A percentile compares a stretch with the other conserved stretches of the same genome.
phyloP scores from a whole-genome alignment of 768 basidiomycete species.

The Suillus weaverae region DNA sequence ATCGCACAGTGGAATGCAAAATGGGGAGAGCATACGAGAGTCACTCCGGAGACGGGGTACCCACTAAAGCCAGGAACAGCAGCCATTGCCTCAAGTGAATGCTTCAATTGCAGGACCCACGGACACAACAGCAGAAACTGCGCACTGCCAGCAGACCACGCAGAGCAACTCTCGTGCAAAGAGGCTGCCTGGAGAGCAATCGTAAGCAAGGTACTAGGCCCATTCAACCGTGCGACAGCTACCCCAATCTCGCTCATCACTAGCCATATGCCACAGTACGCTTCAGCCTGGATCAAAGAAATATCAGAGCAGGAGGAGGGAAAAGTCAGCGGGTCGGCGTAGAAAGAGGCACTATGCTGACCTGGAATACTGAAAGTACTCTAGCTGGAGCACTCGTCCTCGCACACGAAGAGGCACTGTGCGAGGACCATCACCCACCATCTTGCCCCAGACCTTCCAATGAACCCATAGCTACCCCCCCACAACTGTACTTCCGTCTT shows the following conservation, averaged over 20 bases:
- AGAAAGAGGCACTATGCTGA: background rate
- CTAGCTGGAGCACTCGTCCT: background rate
- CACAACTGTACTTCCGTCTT: too few relatives aligned
- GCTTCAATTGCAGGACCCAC: too few relatives aligned
- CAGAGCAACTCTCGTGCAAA: too few relatives aligned
- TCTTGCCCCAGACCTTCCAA: background rate
- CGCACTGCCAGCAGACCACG: too few relatives aligned
- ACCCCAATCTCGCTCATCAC: background rate
- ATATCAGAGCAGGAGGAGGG: background rate
- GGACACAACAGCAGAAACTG: too few relatives aligned
- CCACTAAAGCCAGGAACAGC: too few relatives aligned
- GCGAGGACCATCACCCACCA: background rate
- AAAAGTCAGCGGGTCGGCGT: background rate
- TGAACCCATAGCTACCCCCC: background rate
- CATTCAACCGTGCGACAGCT: background rate
- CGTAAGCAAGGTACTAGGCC: background rate
- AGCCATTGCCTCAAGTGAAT: rapidly evolving
- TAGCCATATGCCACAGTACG: too few relatives aligned
- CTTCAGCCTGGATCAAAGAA: too few relatives aligned
- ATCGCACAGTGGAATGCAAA: too few relatives aligned
- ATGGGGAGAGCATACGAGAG: too few relatives aligned
- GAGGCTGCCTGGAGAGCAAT: background rate
- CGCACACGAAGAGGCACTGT: background rate
- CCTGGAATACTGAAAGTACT: background rate
- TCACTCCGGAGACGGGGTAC: too few relatives aligned